A percentile compares a stretch with the other conserved stretches of the same genome.
phyloP scores from a whole-genome alignment of 768 basidiomycete species.

The Psilocybe cubensis region DNA sequence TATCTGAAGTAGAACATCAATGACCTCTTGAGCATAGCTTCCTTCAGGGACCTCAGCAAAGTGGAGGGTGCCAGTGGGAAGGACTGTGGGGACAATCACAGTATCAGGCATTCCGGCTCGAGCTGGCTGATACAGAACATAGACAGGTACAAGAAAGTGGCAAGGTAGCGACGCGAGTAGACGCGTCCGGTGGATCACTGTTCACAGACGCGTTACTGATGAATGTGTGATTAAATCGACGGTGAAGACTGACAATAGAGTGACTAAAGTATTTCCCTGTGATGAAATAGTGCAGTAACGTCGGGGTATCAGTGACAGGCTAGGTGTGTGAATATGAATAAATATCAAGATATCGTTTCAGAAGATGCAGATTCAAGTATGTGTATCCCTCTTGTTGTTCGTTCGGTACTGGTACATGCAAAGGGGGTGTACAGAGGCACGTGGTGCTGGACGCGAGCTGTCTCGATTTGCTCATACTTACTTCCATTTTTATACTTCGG shows the following conservation, averaged over 20 bases:
- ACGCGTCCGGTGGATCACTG: background rate
- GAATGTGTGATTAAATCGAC: no score
- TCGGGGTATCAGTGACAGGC: background rate
- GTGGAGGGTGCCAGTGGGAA: conserved; percentile 61
- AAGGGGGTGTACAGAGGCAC: background rate
- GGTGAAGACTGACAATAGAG: background rate
- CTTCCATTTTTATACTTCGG: background rate
- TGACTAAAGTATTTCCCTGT: background rate
- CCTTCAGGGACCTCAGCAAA: conserved; percentile 60
- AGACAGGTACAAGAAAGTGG: background rate
- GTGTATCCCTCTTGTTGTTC: conserved; percentile 10
- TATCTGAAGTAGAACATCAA: conserved; percentile 49
- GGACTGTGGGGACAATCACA: conserved; percentile 58
- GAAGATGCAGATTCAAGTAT: conserved; percentile 1
- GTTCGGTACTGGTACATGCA: background rate
- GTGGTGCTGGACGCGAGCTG: conserved; percentile 11
- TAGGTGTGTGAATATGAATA: background rate
- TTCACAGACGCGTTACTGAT: no score
- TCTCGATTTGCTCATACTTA: conserved; percentile 2
- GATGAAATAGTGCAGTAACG: background rate
- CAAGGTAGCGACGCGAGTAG: conserved; percentile 1
- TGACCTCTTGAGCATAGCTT: conserved; percentile 63
- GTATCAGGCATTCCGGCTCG: conserved; percentile 21
- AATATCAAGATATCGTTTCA: background rate
- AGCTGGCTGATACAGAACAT: background rate